These are phyloP conservation scores for Pythium phragmiticola DNA, from an alignment of 352 stramenopile genomes.

Conservation along the genomic window DNA sequence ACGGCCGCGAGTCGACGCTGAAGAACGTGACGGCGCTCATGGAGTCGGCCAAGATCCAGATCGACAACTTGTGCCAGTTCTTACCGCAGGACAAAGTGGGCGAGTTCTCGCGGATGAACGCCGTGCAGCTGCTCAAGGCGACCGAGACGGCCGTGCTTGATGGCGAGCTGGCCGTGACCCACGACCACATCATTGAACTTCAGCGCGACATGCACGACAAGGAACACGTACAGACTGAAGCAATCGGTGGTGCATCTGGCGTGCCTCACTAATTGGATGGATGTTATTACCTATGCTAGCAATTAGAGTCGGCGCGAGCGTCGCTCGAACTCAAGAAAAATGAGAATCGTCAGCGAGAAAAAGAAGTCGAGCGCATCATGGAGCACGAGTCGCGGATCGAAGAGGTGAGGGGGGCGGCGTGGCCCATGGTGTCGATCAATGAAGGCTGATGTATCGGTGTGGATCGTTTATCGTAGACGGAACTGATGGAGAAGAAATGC, in stretches of 20 bases:
- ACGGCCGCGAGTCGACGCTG: constrained; percentile 65
- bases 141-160: constrained; percentile 77
- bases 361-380: constrained; percentile 82
- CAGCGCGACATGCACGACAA: constrained; percentile 75
- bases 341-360: constrained; percentile 77
- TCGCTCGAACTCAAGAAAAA: constrained; percentile 83
- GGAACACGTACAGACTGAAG: constrained; percentile 39
- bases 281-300: constrained; percentile 26
- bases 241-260: neutral
- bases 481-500: constrained; percentile 86
- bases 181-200: constrained; percentile 79
- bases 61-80: constrained; percentile 99
- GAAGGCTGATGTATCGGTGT: neutral
- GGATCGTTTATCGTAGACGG: constrained; percentile 39
- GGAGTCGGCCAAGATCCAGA: constrained; percentile 90
- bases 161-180: constrained; percentile 63
- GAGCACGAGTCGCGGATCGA: constrained; percentile 78
- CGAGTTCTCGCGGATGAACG: constrained; percentile 88
- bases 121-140: constrained; percentile 61
- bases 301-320: constrained; percentile 59
- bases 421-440: neutral
- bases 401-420: constrained; percentile 38
- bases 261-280: neutral
- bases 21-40: constrained; percentile 82
- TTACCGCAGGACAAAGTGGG: constrained; percentile 97